phyloP scores from a whole-genome alignment of 2,329 filamentous ascomycete species.

The Aschersonia sp. region DNA sequence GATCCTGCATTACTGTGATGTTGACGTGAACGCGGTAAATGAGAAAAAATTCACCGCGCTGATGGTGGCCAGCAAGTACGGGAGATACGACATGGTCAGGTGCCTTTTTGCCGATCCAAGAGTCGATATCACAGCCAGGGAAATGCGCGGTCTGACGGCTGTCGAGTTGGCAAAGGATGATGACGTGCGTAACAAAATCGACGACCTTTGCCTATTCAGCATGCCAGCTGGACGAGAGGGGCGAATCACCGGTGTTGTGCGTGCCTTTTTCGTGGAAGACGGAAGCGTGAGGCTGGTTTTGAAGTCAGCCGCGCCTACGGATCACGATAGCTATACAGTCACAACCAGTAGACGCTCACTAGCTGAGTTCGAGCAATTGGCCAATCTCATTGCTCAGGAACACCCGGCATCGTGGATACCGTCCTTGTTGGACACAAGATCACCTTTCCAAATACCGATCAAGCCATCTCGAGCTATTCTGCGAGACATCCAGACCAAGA shows the following conservation, averaged over 20 bases:
- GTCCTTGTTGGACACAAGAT: conserved; percentile 59
- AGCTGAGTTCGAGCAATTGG: conserved; percentile 81
- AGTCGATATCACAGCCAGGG: conserved; percentile 73
- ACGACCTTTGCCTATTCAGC: conserved; percentile 79
- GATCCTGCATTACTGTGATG: conserved; percentile 73
- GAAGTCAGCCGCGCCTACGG: conserved; percentile 83
- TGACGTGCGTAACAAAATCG: conserved; percentile 90
- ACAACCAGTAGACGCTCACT: conserved; percentile 86
- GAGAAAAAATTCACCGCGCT: conserved; percentile 89
- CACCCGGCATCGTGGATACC: conserved; percentile 95
- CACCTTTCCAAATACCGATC: conserved; percentile 85
- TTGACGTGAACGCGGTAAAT: conserved; percentile 92
- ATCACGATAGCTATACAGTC: conserved; percentile 72
- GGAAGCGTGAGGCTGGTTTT: conserved; percentile 83
- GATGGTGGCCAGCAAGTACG: conserved; percentile 98
- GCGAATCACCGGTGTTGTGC: conserved; percentile 80
- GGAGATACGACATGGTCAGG: conserved; percentile 82
- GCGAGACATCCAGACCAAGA: conserved; percentile 71
- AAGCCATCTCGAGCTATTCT: conserved; percentile 79
- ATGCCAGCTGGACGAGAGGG: conserved; percentile 57
- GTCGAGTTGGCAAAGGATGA: conserved; percentile 97
- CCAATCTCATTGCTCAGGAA: conserved; percentile 69
- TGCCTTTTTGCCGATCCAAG: conserved; percentile 76
- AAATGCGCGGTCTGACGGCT: conserved; percentile 78
- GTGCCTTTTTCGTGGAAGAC: conserved; percentile 95